Base-by-base conservation (phyloP, 306 rosid genomes). In the Alnus glutinosa region DNA sequence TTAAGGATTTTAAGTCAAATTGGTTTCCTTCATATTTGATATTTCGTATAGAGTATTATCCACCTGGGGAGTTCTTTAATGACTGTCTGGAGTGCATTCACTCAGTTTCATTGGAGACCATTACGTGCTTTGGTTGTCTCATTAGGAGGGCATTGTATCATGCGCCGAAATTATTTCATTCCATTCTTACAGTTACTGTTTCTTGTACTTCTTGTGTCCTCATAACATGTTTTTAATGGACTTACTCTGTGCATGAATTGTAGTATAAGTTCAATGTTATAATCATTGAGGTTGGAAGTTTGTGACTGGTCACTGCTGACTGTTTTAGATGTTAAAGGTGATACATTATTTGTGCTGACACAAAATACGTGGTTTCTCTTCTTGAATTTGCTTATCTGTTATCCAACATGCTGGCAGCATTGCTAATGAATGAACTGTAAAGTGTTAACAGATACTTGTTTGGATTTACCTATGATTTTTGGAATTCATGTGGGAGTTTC, bases 321-420 rank as follows among this genome's bases (percentile, higher is more conserved):
- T 39, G 44, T 52, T 42, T 66, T 34, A 64, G 47, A 63, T 36
- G 15, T 32, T 64, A 34, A 15, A 52, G 66, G 72, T 61, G 37
- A 9, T 82, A 71, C 57, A 63, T 70, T 28, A 79, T 52, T 72
- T 80, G 52, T 78, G 66, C 70, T 12, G 55, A 71, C n/a, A 44
- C 32, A 4, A 14, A 76, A 42, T 57, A 6, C 73, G 57, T 39
- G 28, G 47, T 74, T 80, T 55, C 44, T 52, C 73, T 62, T 66
- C 23, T 75, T 78, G 52, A 81, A 42, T 83, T 63, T 67, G 50
- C 49, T 37, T 30, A 14, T 55, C 2, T 23, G 2, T 10, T 36
- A 69, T 18, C 34, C 28, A 28, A 51, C 42, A 12, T 83, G 32
- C 44, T 63, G 50, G 50, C 50, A 69, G 44, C 70, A 48, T 36